Evolutionary conservation across 2,329 filamentous ascomycete species (phyloP), one percentile per base, ranked within the genome.

Genomic region (Thielaviopsis populi): DNA sequence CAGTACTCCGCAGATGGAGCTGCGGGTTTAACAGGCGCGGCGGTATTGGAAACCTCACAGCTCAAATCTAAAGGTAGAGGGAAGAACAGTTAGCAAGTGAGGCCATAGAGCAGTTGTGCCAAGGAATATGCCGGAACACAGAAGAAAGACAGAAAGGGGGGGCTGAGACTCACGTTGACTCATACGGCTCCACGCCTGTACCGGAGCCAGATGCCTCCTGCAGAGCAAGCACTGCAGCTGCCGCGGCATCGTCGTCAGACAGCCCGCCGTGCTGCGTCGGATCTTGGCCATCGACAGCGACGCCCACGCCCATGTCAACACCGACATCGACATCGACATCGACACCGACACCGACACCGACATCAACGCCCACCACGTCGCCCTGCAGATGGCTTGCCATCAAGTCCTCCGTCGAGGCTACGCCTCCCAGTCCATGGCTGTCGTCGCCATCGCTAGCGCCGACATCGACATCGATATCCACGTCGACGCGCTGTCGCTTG

Each of bases 161-260:
- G 8, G 22, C 30, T 19, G 8, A 11, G 17, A 61, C 59, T 61
- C 22, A 61, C 59, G 59, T 50, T 7, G 59, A 30, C 30, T 61
- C 59, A 17, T 37, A 61, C 59, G 27, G 41, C 59, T 61, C 59
- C 17, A 61, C 59, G 42, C 42, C 59, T 13, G 59, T 56, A 8
- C 30, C 42, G 3, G 59, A 11, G n/a, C 30, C 43, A 11, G 59
- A 61, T n/a, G 59, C 59, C 43, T 61, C 41, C 42, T 61, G 59
- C 24, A 61, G n/a, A 30, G 59, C 42, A 11, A 61, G 43, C 11
- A 61, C 59, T 30, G 59, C 42, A 10, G 53, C 53, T 5, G 53
- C 53, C 10, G 59, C 59, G 5, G 42, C 59, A 37, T 61, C 59
- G 42, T 61, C 59, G 11, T 50, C 42, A 33, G 59, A 46, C n/a